These are phyloP conservation scores for Podospora appendiculata DNA, from an alignment of 495 filamentous ascomycete species.

Conservation along the genomic window DNA sequence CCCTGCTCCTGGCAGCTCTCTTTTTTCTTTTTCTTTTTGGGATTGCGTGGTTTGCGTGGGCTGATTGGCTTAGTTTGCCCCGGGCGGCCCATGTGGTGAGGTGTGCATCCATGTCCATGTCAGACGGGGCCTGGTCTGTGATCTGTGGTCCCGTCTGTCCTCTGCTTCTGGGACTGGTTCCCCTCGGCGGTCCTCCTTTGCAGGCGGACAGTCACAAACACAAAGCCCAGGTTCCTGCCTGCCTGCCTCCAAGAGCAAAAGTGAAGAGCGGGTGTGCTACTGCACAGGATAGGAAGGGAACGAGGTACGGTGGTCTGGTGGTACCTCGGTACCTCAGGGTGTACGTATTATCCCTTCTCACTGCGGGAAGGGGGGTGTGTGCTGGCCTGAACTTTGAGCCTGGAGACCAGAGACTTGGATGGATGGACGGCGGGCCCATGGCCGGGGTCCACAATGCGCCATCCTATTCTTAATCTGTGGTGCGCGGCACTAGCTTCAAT, in stretches of 20 bases:
- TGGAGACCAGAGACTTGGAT: neutral
- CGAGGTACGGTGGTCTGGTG: no score
- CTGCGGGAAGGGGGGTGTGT: neutral
- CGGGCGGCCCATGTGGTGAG: no score
- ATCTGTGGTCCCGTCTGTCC: no score
- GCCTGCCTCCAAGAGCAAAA: no score
- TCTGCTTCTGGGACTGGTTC: neutral
- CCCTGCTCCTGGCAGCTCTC: neutral
- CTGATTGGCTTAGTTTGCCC: conserved; percentile 19
- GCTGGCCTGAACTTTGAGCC: neutral
- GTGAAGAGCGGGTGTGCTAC: no score
- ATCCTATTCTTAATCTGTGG: conserved; percentile 29
- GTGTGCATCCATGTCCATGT: no score
- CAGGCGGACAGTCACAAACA: no score
- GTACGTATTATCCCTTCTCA: neutral
- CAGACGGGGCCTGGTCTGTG: neutral
- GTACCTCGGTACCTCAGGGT: neutral
- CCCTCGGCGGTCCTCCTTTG: neutral
- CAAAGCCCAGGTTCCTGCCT: no score
- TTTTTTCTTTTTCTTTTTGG: neutral
- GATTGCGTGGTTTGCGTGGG: conserved; percentile 25
- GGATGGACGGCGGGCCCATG: neutral
- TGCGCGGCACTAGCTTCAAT: conserved; percentile 19
- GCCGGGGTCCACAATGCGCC: conserved; percentile 15
- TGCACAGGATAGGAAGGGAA: no score